phyloP scores from a whole-genome alignment of 371 early-diverging fungal species.

The Mortierella sp. region DNA sequence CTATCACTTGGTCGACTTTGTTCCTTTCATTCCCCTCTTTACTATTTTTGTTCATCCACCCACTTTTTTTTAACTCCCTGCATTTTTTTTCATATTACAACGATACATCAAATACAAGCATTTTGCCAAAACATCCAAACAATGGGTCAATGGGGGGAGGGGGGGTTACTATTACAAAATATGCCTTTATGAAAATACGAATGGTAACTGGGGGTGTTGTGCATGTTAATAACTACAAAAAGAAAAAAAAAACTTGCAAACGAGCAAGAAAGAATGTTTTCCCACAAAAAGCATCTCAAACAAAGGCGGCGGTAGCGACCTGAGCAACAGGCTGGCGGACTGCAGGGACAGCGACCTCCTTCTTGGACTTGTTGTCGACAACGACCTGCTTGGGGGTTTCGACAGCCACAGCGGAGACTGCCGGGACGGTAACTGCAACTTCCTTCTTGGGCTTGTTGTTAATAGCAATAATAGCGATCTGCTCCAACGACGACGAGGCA shows the following conservation, averaged over 20 bases:
- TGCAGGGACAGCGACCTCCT: not conserved
- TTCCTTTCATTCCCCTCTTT: not conserved
- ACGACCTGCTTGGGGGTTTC: not conserved
- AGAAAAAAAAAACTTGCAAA: not conserved
- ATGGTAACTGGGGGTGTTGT: not conserved
- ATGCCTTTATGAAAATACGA: not conserved
- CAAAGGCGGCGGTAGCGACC: not conserved
- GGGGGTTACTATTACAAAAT: not conserved
- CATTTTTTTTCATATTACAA: conserved; percentile 1
- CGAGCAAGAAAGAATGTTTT: not conserved
- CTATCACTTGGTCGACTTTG: not conserved
- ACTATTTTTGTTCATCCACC: not conserved
- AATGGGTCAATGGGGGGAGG: not conserved
- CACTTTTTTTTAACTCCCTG: not conserved
- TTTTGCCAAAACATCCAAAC: not conserved
- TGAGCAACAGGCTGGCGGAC: not conserved
- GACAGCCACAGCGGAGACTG: not conserved
- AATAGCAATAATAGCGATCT: not conserved
- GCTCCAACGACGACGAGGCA: not conserved
- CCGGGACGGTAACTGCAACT: not conserved
- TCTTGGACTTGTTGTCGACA: not conserved
- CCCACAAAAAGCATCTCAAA: not conserved
- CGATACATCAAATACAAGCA: not conserved
- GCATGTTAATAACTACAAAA: not conserved
- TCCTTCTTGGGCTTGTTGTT: not conserved